Evolutionary conservation across 345 rosid genomes (phyloP).

Genomic region (Gossypium anomalum): DNA sequence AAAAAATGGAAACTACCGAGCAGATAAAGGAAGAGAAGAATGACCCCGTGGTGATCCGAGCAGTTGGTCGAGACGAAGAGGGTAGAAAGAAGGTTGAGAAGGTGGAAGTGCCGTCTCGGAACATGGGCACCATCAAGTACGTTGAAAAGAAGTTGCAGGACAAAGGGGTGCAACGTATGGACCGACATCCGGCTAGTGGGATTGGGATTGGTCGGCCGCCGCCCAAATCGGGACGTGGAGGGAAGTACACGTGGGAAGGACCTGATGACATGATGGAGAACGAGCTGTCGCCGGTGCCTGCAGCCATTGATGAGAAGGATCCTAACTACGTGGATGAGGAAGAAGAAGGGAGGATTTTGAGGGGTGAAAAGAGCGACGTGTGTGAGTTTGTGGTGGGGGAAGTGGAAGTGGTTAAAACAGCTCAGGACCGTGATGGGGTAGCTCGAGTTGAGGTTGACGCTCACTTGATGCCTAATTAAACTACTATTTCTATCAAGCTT

Average conservation of each 20-base stretch:
- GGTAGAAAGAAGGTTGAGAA: conserved; percentile 47
- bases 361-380: conserved; percentile 36
- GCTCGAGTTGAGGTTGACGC: conserved; percentile 64
- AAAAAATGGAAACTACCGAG: neutral
- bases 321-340: conserved; percentile 76
- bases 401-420: conserved; percentile 65
- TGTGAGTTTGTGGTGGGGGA: conserved; percentile 45
- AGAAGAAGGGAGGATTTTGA: conserved; percentile 29
- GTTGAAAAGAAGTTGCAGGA: conserved; percentile 60
- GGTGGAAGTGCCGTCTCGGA: conserved; percentile 36
- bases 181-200: conserved; percentile 69
- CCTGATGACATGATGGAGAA: conserved; percentile 41
- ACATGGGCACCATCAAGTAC: conserved; percentile 54
- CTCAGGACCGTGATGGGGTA: conserved; percentile 43
- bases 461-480: conserved; percentile 19
- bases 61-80: conserved; percentile 40
- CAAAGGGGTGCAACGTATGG: conserved; percentile 74
- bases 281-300: conserved; percentile 45
- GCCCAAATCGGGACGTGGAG: conserved; percentile 71
- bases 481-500: neutral
- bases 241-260: conserved; percentile 91
- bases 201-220: conserved; percentile 47
- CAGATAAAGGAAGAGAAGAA: conserved; percentile 29
- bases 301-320: conserved; percentile 71
- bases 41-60: conserved; percentile 43